Evolutionary conservation across 352 stramenopile species (phyloP).

Genomic region (Pythium brachiatum): DNA sequence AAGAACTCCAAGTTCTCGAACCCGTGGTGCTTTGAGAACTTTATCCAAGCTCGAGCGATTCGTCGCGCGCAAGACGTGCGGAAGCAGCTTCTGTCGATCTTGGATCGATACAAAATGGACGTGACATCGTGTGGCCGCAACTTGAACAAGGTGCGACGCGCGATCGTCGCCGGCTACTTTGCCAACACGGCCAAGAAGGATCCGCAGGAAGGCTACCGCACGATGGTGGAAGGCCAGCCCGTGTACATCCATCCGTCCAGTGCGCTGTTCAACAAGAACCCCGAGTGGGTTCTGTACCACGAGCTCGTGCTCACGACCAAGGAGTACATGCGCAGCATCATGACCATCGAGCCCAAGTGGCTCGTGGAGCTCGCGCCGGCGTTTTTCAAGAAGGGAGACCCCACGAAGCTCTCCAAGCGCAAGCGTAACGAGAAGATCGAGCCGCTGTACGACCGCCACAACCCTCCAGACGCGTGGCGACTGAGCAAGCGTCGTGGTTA

Average conservation of each 20-base stretch:
- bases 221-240: conserved; percentile 97
- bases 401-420: conserved; percentile 96
- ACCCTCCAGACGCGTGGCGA: conserved; percentile 96
- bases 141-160: conserved; percentile 97
- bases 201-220: conserved; percentile 98
- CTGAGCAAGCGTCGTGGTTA: conserved; percentile 95
- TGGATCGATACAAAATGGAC: conserved; percentile 99
- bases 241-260: conserved; percentile 99
- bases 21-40: conserved; percentile 99
- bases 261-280: conserved; percentile 98
- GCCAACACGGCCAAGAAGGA: conserved; percentile 99
- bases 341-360: conserved; percentile 99
- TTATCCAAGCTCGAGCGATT: conserved; percentile 97
- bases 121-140: conserved; percentile 96
- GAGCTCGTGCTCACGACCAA: conserved; percentile 95
- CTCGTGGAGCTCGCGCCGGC: conserved; percentile 96
- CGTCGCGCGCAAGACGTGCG: conserved; percentile 96
- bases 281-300: conserved; percentile 98
- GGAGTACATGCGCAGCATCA: conserved; percentile 99
- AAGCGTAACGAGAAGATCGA: conserved; percentile 99
- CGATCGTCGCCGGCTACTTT: conserved; percentile 99
- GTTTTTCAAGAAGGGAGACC: conserved; percentile 97
- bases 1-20: conserved; percentile 97
- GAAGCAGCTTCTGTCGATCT: conserved; percentile 98
- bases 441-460: conserved; percentile 98